These are phyloP conservation scores for Cladosporium sp. DNA, from an alignment of 2,329 filamentous ascomycete species.

Conservation along the genomic window DNA sequence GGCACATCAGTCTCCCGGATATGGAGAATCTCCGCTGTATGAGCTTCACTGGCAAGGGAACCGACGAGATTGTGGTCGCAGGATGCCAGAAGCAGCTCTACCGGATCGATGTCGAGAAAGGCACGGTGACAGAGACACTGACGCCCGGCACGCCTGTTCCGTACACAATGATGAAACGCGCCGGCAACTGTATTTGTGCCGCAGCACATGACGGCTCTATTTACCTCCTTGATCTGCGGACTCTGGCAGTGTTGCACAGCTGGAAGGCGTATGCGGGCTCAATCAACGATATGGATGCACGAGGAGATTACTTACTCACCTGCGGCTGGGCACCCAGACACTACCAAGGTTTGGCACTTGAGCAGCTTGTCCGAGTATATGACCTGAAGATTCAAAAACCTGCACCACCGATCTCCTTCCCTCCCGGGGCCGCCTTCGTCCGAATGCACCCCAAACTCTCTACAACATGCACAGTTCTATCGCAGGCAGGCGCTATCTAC, in stretches of 20 bases:
- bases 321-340: conserved; percentile 89
- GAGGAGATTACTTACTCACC: conserved; percentile 90
- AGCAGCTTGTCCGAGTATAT: conserved; percentile 92
- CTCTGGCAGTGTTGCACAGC: conserved; percentile 71
- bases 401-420: conserved; percentile 85
- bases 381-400: conserved; percentile 87
- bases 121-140: conserved; percentile 40
- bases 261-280: conserved; percentile 88
- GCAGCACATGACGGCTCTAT: conserved; percentile 79
- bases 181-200: conserved; percentile 80
- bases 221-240: conserved; percentile 77
- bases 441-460: conserved; percentile 95
- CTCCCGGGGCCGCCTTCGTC: conserved; percentile 87
- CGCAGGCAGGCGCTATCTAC: conserved; percentile 88
- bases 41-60: conserved; percentile 87
- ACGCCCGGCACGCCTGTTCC: conserved; percentile 39
- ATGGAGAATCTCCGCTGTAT: conserved; percentile 91
- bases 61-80: conserved; percentile 77
- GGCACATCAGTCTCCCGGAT: conserved; percentile 74
- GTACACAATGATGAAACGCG: conserved; percentile 89
- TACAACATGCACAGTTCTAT: conserved; percentile 90
- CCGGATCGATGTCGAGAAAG: conserved; percentile 61
- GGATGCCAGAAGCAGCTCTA: conserved; percentile 86
- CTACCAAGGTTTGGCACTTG: conserved; percentile 73
- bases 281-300: conserved; percentile 96